These are phyloP conservation scores for Diaporthe sp. DNA, from an alignment of 2,329 filamentous ascomycete species.

Conservation along the genomic window DNA sequence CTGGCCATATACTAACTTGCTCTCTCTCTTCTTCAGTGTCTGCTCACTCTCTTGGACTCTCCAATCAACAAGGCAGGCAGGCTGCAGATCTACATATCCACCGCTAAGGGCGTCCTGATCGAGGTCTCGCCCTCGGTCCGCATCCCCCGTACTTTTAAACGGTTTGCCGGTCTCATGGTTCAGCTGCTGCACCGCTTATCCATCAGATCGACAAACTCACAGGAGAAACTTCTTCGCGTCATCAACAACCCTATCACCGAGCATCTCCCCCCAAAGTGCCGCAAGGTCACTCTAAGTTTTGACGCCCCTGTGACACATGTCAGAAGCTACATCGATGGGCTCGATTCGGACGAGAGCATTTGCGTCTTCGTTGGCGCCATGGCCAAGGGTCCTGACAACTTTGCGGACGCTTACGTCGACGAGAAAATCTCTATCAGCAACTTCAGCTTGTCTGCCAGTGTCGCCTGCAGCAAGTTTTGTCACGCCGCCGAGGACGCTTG, in stretches of 20 bases:
- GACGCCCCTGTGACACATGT: slow-evolving; percentile 90
- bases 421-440: slow-evolving; percentile 99
- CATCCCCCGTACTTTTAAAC: slow-evolving; percentile 98
- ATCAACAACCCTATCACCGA: slow-evolving; percentile 99
- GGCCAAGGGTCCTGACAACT: slow-evolving; percentile 96
- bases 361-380: slow-evolving; percentile 98
- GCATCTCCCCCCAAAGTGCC: slow-evolving; percentile 95
- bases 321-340: slow-evolving; percentile 85
- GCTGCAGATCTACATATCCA: slow-evolving; percentile 98
- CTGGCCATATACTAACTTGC: slow-evolving; percentile 49
- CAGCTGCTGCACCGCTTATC: slow-evolving; percentile 95
- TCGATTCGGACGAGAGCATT: slow-evolving; percentile 89
- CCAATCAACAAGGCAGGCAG: slow-evolving; percentile 98
- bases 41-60: slow-evolving; percentile 96
- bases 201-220: slow-evolving; percentile 95
- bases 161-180: slow-evolving; percentile 98
- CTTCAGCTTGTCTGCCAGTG: slow-evolving; percentile 95
- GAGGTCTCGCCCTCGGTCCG: slow-evolving; percentile 98
- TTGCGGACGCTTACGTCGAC: slow-evolving; percentile 93
- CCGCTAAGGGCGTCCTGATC: slow-evolving; percentile 95
- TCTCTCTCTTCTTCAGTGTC: slow-evolving; percentile 72
- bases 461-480: slow-evolving; percentile 99
- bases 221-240: slow-evolving; percentile 96
- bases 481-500: slow-evolving; percentile 97
- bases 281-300: slow-evolving; percentile 96